Base-by-base conservation (phyloP, 2,329 filamentous ascomycete species). In the Colletotrichum simmondsii region DNA sequence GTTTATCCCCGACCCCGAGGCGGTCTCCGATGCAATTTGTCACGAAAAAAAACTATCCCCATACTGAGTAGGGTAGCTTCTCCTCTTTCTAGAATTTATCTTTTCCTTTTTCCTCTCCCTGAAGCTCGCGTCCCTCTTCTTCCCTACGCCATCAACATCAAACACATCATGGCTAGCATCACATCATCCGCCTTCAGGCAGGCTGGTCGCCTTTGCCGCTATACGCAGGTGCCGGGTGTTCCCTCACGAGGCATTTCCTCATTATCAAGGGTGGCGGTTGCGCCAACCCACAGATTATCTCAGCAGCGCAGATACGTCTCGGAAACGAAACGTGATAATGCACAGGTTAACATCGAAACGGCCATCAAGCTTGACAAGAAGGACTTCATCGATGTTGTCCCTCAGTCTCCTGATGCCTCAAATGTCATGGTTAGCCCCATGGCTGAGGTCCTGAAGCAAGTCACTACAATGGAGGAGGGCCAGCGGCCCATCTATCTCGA, bases 401-500 rank as follows among this genome's bases (percentile, higher is more conserved):
- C 71, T 59, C 71, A 75, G 28, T 73, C 74, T 14, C 72, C 74
- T 12, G 84, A 91, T 77, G 86, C 87, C 69, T 89, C 87, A 19
- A 90, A 93, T 81, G 89, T 90, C 62, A 92, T 92, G 80, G 91
- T 97, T 86, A 97, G 93, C 83, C 93, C 94, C n/a, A 91, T 93
- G 80, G 93, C 94, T 75, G 93, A 94, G 76, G 92, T 98, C 58
- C 87, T 99, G 74, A 97, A 97, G 86, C 93, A 98, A 82, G 96
- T 95, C 10, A 95, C 95, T 14, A 88, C 98, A 75, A 94, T 98
- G 92, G 95, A 98, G 77, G 92, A 97, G 83, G 97, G 97, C 71
- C 92, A 94, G 74, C 89, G 97, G 72, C 97, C 97, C 52, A 98
- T 99, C 80, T 99, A 99, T 79, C 92, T 99, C 66, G 97, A 99